Percentiles rank a stretch among this genome's conserved stretches.
Conservation (phyloP, 257 asterid genomes). For the Rehmannia glutinosa region DNA sequence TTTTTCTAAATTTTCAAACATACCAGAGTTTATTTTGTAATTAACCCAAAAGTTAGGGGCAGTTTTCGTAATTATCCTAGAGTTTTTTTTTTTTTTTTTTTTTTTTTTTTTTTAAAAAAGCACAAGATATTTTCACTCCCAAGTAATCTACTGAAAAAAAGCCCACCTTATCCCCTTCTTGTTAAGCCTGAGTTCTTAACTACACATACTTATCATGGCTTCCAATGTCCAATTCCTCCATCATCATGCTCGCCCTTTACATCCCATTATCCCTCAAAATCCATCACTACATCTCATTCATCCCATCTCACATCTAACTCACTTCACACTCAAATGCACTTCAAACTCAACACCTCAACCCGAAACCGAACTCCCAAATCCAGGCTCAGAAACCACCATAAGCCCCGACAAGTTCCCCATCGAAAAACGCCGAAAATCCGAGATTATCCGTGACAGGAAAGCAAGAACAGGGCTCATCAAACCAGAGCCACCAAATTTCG, state of each 20-base stretch:
- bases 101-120: too few species aligned
- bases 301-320: slow-evolving; percentile 9
- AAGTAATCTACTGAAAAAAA: too few species aligned
- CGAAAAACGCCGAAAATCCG: slow-evolving; percentile 61
- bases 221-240: slow-evolving; percentile 40
- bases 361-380: slow-evolving; percentile 40
- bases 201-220: slow-evolving; percentile 34
- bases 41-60: too few species aligned
- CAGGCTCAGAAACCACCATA: slow-evolving; percentile 47
- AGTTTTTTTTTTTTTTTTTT: too few species aligned
- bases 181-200: neutral
- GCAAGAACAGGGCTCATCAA: slow-evolving; percentile 40
- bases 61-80: too few species aligned
- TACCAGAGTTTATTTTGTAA: too few species aligned
- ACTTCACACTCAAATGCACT: slow-evolving; percentile 37
- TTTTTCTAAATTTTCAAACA: too few species aligned
- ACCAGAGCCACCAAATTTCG: slow-evolving; percentile 73
- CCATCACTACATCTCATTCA: neutral
- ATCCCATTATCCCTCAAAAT: slow-evolving; percentile 12
- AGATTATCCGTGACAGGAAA: slow-evolving; percentile 55
- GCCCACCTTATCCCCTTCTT: slow-evolving; percentile 31
- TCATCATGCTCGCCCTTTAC: slow-evolving; percentile 19
- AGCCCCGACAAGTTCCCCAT: slow-evolving; percentile 65
- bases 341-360: slow-evolving; percentile 32
- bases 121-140: too few species aligned